phyloP scores from a whole-genome alignment of 192 early-diverging fungal genomes.

The Backusella parvicylindrica region DNA sequence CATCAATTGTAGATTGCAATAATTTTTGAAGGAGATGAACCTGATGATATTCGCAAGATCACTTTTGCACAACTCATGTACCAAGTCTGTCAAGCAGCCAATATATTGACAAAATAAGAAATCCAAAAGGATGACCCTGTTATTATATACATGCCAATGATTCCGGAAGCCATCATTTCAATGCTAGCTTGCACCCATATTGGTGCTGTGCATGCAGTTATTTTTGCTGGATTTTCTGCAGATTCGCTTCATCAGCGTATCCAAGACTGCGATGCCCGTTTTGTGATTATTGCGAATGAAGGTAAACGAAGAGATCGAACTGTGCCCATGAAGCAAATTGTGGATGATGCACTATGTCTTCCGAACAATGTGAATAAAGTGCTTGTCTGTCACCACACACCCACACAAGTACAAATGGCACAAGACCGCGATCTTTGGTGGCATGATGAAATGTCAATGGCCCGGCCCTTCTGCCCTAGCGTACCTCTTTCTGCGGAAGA shows the following conservation, averaged over 20 bases:
- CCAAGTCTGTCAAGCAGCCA: conserved; percentile 82
- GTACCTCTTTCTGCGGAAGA: conserved; percentile 87
- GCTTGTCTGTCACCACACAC: conserved; percentile 88
- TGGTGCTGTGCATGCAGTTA: conserved; percentile 88
- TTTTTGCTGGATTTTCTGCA: conserved; percentile 96
- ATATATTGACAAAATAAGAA: conserved; percentile 76
- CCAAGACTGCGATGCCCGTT: conserved; percentile 69
- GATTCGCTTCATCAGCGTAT: conserved; percentile 92
- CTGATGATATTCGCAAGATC: conserved; percentile 68
- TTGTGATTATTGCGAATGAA: conserved; percentile 93
- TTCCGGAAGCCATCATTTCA: conserved; percentile 86
- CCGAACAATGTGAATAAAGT: conserved; percentile 76
- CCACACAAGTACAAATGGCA: conserved; percentile 71
- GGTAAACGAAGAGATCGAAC: conserved; percentile 85
- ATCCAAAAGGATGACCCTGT: conserved; percentile 91
- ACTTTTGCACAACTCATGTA: conserved; percentile 83
- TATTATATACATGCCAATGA: conserved; percentile 97
- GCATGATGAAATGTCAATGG: conserved; percentile 82
- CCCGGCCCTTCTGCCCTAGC: conserved; percentile 82
- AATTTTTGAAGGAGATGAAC: conserved; percentile 89
- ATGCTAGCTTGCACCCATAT: conserved; percentile 95
- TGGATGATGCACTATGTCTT: conserved; percentile 74
- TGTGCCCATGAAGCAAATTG: conserved; percentile 86
- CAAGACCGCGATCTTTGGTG: conserved; percentile 85
- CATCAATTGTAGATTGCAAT: conserved; percentile 60